These are phyloP conservation scores for Thalassiosira livingstoniorum DNA, from an alignment of 352 stramenopile species.

Conservation along the genomic window DNA sequence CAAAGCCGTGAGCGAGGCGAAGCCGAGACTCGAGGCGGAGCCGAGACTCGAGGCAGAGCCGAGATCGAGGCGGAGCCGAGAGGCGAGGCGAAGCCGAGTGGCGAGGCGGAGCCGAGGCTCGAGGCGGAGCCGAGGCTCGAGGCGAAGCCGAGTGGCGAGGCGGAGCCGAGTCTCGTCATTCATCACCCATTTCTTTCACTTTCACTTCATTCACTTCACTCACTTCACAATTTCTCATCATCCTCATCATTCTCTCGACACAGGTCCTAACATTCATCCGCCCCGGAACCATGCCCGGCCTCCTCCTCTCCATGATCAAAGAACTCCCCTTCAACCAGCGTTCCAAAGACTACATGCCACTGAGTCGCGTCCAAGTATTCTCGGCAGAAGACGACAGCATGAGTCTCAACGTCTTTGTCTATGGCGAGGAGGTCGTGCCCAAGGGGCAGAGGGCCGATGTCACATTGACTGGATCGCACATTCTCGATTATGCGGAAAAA, in stretches of 20 bases:
- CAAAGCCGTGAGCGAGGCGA: too few species aligned
- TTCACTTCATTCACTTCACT: not conserved
- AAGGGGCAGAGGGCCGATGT: slow-evolving; percentile 52
- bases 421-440: slow-evolving; percentile 72
- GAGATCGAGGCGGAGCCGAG: too few species aligned
- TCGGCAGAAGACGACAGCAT: slow-evolving; percentile 80
- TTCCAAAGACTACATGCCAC: slow-evolving; percentile 63
- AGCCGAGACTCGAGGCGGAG: too few species aligned
- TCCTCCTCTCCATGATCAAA: slow-evolving; percentile 83
- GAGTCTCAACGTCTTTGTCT: slow-evolving; percentile 86
- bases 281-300: slow-evolving; percentile 74
- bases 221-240: not conserved
- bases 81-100: too few species aligned
- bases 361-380: slow-evolving; percentile 83
- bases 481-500: slow-evolving; percentile 71
- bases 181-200: not conserved
- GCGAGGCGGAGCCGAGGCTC: too few species aligned
- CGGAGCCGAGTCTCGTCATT: too few species aligned
- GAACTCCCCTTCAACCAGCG: slow-evolving; percentile 71
- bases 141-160: too few species aligned
- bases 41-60: too few species aligned
- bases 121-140: too few species aligned
- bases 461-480: slow-evolving; percentile 57
- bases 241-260: not conserved
- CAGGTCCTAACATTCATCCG: slow-evolving; percentile 82